phyloP scores from a whole-genome alignment of 495 filamentous ascomycete genomes.

The Parmelia sp. region DNA sequence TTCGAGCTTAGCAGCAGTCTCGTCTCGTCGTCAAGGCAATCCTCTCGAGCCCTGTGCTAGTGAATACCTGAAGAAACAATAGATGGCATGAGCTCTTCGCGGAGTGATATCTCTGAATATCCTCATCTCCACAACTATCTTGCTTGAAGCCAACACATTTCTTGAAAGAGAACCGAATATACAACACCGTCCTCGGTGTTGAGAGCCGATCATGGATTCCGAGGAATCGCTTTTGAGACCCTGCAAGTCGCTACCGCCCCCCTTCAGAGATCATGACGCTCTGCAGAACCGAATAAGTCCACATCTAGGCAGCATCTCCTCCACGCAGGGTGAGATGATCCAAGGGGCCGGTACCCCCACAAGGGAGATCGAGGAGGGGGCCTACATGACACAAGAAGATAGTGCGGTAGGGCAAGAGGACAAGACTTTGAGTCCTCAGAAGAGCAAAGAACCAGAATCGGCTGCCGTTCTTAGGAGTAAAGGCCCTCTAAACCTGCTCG shows the following conservation, averaged over 20 bases:
- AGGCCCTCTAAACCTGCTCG: constrained; percentile 55
- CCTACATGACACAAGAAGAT: not conserved
- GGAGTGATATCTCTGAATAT: not conserved
- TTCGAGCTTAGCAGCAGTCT: not conserved
- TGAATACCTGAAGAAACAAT: not conserved
- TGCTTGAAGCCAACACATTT: not conserved
- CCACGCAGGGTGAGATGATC: not conserved
- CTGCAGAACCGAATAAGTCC: constrained; percentile 6
- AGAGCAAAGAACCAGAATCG: constrained; percentile 40
- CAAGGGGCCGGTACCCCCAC: not conserved
- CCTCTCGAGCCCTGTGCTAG: not conserved
- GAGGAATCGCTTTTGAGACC: constrained; percentile 4
- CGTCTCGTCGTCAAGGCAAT: not conserved
- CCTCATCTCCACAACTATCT: not conserved
- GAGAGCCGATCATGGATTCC: constrained; percentile 5
- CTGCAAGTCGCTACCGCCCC: constrained; percentile 2
- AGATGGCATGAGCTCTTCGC: not conserved
- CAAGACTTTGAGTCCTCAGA: constrained; percentile 32
- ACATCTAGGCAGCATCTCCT: not conserved
- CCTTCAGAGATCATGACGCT: constrained; percentile 2
- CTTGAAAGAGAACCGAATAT: not conserved
- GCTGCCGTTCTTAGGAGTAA: constrained; percentile 28
- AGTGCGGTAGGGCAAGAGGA: not conserved
- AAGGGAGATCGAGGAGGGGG: not conserved
- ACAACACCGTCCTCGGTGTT: not conserved